These are phyloP conservation scores for Thraustochytrium striatum DNA, from an alignment of 352 stramenopile species.

Conservation along the genomic window DNA sequence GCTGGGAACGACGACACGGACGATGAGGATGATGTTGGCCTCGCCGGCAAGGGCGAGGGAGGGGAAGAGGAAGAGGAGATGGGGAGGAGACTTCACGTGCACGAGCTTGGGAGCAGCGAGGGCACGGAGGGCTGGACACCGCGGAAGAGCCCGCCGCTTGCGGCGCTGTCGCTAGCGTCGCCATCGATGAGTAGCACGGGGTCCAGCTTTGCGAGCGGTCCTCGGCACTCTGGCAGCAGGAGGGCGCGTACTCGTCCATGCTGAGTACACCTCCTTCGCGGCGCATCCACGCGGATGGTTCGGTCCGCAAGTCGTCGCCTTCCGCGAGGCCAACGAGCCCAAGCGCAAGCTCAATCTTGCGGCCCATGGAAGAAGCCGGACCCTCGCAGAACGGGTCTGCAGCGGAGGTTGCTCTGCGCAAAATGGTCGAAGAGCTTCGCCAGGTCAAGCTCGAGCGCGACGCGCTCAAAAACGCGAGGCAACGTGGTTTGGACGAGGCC, in stretches of 20 bases:
- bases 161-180: neutral
- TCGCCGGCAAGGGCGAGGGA: neutral
- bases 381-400: neutral
- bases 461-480: neutral
- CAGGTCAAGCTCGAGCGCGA: constrained; percentile 7
- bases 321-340: neutral
- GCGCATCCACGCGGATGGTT: neutral
- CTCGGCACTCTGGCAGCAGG: neutral
- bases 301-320: neutral
- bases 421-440: constrained; percentile 1
- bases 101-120: neutral
- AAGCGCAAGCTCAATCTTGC: neutral
- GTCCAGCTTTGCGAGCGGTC: neutral
- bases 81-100: neutral
- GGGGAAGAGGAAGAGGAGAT: neutral
- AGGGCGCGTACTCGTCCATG: neutral
- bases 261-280: neutral
- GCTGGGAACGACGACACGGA: neutral
- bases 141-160: neutral
- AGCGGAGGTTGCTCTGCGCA: neutral
- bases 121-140: neutral
- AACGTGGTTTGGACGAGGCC: neutral
- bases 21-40: neutral
- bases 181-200: neutral
- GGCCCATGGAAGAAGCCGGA: too few relatives aligned